phyloP scores from a whole-genome alignment of 2,329 filamentous ascomycete species.

The Pseudodiploospora longispora region DNA sequence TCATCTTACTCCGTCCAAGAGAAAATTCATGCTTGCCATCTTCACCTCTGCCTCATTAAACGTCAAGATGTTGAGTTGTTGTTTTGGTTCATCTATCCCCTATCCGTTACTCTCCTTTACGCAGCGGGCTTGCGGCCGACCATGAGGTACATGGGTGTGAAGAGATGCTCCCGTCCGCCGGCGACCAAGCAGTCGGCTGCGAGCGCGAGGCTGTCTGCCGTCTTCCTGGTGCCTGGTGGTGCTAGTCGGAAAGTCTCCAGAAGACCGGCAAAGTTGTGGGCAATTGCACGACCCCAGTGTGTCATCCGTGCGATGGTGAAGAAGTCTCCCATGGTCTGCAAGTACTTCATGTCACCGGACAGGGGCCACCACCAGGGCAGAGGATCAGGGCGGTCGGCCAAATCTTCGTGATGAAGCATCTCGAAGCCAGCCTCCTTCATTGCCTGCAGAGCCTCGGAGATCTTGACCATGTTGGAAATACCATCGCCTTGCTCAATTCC shows the following conservation, averaged over 20 bases:
- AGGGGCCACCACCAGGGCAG: slow-evolving; percentile 10
- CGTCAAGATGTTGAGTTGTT: too few species aligned
- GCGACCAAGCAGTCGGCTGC: slow-evolving; percentile 82
- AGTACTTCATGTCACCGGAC: slow-evolving; percentile 61
- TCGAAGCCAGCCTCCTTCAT: slow-evolving; percentile 81
- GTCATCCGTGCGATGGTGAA: slow-evolving; percentile 86
- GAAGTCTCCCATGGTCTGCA: slow-evolving; percentile 70
- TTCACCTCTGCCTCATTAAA: background rate
- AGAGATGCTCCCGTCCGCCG: slow-evolving; percentile 81
- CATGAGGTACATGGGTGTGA: slow-evolving; percentile 98
- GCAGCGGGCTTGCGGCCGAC: slow-evolving; percentile 70
- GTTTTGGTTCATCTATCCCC: background rate
- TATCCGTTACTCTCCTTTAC: slow-evolving; percentile 2
- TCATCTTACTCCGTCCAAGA: background rate
- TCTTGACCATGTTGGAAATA: slow-evolving; percentile 88
- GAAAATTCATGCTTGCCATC: slow-evolving; percentile 1
- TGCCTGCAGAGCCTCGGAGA: slow-evolving; percentile 68
- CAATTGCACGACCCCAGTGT: slow-evolving; percentile 64
- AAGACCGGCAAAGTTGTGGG: slow-evolving; percentile 68
- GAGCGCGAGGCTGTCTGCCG: slow-evolving; percentile 76
- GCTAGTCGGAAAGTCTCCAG: slow-evolving; percentile 70
- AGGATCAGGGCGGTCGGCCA: slow-evolving; percentile 41
- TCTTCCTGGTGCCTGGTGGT: slow-evolving; percentile 83
- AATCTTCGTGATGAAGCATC: slow-evolving; percentile 47
- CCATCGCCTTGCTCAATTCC: slow-evolving; percentile 89